A percentile compares a stretch with the other conserved stretches of the same genome.
Evolutionary conservation across 371 early-diverging fungal genomes (phyloP).

Genomic region (Apophysomyces sp.): DNA sequence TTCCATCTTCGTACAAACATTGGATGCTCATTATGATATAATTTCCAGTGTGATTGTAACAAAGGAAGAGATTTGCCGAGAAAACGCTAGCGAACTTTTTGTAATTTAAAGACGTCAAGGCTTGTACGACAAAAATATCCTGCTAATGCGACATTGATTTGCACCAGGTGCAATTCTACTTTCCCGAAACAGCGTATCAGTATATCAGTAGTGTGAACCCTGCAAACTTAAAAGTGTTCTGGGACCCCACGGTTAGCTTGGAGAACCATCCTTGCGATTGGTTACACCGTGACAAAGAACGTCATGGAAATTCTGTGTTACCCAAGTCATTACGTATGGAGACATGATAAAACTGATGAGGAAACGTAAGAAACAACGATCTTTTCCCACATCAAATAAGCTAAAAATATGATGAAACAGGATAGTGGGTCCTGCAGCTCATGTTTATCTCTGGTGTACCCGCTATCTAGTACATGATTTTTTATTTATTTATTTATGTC

Average conservation of each 20-base stretch:
- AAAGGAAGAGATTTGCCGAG: too few species aligned
- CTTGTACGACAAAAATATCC: too few species aligned
- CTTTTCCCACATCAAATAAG: not conserved
- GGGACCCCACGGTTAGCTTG: not conserved
- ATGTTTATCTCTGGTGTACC: too few species aligned
- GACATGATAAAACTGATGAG: not conserved
- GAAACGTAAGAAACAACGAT: conserved; percentile 1
- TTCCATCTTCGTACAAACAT: too few species aligned
- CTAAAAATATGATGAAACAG: not conserved
- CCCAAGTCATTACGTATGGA: not conserved
- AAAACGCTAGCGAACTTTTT: too few species aligned
- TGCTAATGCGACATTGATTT: too few species aligned
- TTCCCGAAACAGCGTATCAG: not conserved
- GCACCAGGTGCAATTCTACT: too few species aligned
- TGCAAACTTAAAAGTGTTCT: not conserved
- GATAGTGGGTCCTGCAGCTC: not conserved
- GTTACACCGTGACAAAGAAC: not conserved
- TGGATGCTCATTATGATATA: too few species aligned
- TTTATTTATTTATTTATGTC: not conserved
- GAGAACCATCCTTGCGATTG: not conserved
- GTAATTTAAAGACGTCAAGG: too few species aligned
- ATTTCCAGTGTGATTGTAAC: too few species aligned
- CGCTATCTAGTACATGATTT: too few species aligned
- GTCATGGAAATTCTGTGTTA: not conserved
- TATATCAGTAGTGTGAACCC: not conserved